phyloP scores from a whole-genome alignment of 2,329 filamentous ascomycete species.

The Verruconis gallopava region DNA sequence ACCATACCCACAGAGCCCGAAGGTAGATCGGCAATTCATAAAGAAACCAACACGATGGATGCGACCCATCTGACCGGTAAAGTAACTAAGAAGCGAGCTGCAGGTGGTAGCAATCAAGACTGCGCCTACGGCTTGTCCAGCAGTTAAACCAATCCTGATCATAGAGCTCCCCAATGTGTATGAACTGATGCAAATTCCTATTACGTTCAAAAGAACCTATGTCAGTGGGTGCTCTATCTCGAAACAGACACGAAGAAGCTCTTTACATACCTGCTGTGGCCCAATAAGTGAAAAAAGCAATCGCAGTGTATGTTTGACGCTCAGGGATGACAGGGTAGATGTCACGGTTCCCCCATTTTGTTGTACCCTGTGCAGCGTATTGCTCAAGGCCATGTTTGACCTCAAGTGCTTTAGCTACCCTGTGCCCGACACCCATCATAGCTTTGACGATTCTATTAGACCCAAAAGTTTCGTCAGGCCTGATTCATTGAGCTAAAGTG shows the following conservation, averaged over 20 bases:
- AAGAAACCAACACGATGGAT: slow-evolving; percentile 14
- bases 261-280: slow-evolving; percentile 1
- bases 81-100: slow-evolving; percentile 11
- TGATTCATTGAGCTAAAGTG: no score
- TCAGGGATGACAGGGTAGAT: slow-evolving; percentile 4
- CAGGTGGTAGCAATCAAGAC: background rate
- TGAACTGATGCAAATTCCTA: slow-evolving; percentile 9
- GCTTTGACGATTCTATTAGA: no score
- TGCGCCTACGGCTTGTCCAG: slow-evolving; percentile 10
- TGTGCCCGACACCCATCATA: background rate
- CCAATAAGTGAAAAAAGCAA: slow-evolving; percentile 2
- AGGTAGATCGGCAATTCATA: slow-evolving; percentile 14
- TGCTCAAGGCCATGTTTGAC: slow-evolving; percentile 1
- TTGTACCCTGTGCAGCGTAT: background rate
- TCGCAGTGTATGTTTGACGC: slow-evolving; percentile 1
- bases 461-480: no score
- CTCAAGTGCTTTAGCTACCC: background rate
- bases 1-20: slow-evolving; percentile 15
- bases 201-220: background rate
- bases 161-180: slow-evolving; percentile 13
- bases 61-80: slow-evolving; percentile 11
- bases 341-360: slow-evolving; percentile 1
- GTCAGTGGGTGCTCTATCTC: no score
- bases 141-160: slow-evolving; percentile 13
- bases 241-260: background rate